Evolutionary conservation across 1,284 basidiomycete genomes (phyloP).

Genomic region (Cystobasidium sp.): DNA sequence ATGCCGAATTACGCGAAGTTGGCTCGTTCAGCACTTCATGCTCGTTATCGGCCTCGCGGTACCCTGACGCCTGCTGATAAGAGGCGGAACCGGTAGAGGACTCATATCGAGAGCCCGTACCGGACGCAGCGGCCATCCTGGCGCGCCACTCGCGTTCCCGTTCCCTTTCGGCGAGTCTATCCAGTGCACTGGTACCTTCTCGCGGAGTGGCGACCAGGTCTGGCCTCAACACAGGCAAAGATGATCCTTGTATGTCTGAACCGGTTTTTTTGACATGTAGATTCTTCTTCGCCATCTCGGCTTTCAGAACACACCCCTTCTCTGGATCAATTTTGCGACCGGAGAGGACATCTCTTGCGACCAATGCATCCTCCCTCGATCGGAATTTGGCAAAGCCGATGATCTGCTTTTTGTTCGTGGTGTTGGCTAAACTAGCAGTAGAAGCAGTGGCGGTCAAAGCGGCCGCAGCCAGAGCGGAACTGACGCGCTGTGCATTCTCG

Average conservation of each 20-base stretch:
- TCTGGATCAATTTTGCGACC: constrained; percentile 92
- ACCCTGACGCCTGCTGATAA: background rate
- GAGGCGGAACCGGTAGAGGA: background rate
- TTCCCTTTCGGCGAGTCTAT: constrained; percentile 33
- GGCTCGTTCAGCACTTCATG: background rate
- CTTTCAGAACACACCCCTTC: constrained; percentile 90
- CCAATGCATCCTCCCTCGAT: constrained; percentile 81
- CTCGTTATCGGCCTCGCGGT: background rate
- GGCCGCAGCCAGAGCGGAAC: constrained; percentile 54
- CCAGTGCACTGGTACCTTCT: constrained; percentile 33
- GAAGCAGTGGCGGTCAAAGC: constrained; percentile 51
- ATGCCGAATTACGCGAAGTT: background rate
- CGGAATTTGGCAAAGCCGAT: constrained; percentile 98
- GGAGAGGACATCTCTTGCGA: constrained; percentile 85
- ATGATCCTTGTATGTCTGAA: constrained; percentile 6
- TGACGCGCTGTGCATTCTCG: constrained; percentile 31
- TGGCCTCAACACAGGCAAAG: constrained; percentile 1
- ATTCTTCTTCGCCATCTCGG: constrained; percentile 99
- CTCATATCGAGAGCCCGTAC: background rate
- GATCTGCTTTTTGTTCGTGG: constrained; percentile 71
- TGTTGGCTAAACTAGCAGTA: constrained; percentile 46
- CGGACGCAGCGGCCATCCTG: background rate
- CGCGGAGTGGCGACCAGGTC: background rate
- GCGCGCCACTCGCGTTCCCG: constrained; percentile 24
- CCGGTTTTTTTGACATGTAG: constrained; percentile 84